Evolutionary conservation across 495 filamentous ascomycete species (phyloP), one percentile per base, ranked within the genome.

Genomic region (Hypoxylon perforatum): DNA sequence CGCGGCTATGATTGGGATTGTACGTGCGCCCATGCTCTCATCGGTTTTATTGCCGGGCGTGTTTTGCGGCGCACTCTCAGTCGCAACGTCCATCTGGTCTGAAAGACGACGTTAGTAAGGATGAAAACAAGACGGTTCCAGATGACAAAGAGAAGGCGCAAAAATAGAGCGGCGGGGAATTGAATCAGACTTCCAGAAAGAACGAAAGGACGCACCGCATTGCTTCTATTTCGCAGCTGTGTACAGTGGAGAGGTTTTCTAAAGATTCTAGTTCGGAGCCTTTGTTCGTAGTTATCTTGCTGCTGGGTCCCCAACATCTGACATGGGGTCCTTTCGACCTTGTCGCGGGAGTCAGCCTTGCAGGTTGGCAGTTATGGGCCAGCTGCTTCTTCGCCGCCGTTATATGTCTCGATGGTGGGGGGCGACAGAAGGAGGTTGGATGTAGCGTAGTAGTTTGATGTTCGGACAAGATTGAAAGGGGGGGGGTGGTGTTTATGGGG

Each of bases 41-140:
- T 78, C 76, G 30, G 69, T 67, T 51, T 76, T 69, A 28, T 81
- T 74, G 55, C 70, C 72, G 48, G 73, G 70, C 50, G 67, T 70
- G 59, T 75, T 76, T 71, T 76, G 79, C 65, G 75, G 78, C 70
- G 73, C 77, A 69, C 76, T 80, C 63, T 83, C 79, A 79, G 77
- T 81, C 57, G 72, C 76, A 71, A 77, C 71, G 68, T 81, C 80
- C 81, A 83, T 83, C 75, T 77, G 71, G 73, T 72, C 80, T 83
- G 70, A 36, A 58, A 46, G 28, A 53, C 30, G 11, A 28, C 25
- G 57, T 68, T 64, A 66, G 66, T 49, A 53, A 33, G 30, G 56
- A 65, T 35, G 44, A 50, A 53, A 53, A 54, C 33, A 21, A 46
- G 25, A 60, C 21, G 42, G 35, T 48, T 33, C 60, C 52, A 46